A percentile compares a stretch with the other conserved stretches of the same genome.
These are phyloP conservation scores for Cytospora mali DNA, from an alignment of 2,329 filamentous ascomycete genomes.

Conservation along the genomic window DNA sequence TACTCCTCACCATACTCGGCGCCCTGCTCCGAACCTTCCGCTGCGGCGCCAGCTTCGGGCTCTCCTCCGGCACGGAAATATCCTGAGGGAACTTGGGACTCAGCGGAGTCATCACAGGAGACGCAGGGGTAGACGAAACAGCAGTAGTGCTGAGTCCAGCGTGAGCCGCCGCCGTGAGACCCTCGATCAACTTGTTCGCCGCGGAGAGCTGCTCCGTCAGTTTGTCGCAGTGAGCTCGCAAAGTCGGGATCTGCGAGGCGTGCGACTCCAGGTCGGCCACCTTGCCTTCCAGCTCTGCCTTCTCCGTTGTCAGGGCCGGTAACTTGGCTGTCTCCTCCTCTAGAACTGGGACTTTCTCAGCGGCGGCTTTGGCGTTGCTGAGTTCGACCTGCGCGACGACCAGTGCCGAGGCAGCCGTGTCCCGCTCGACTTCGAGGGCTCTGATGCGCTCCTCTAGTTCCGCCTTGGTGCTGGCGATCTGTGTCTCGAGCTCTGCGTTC, in stretches of 20 bases:
- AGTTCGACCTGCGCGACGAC: constrained; percentile 12
- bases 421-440: constrained; percentile 12
- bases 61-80: constrained; percentile 7
- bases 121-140: not conserved
- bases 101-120: constrained; percentile 7
- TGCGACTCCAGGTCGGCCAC: constrained; percentile 23
- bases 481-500: constrained; percentile 21
- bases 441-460: constrained; percentile 11
- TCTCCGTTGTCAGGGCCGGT: constrained; percentile 10
- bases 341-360: constrained; percentile 11
- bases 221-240: constrained; percentile 20
- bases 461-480: constrained; percentile 7
- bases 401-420: constrained; percentile 6
- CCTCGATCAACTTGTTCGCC: constrained; percentile 27
- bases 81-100: constrained; percentile 15
- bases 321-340: constrained; percentile 24
- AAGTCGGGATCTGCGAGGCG: constrained; percentile 16
- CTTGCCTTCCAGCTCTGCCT: constrained; percentile 19
- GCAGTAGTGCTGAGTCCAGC: not conserved
- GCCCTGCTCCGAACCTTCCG: constrained; percentile 24
- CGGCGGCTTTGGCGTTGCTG: constrained; percentile 5
- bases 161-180: constrained; percentile 19
- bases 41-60: constrained; percentile 12
- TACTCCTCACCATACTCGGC: constrained; percentile 26
- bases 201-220: constrained; percentile 27